These are phyloP conservation scores for Monilinia laxa DNA, from an alignment of 2,329 filamentous ascomycete genomes.

Conservation along the genomic window DNA sequence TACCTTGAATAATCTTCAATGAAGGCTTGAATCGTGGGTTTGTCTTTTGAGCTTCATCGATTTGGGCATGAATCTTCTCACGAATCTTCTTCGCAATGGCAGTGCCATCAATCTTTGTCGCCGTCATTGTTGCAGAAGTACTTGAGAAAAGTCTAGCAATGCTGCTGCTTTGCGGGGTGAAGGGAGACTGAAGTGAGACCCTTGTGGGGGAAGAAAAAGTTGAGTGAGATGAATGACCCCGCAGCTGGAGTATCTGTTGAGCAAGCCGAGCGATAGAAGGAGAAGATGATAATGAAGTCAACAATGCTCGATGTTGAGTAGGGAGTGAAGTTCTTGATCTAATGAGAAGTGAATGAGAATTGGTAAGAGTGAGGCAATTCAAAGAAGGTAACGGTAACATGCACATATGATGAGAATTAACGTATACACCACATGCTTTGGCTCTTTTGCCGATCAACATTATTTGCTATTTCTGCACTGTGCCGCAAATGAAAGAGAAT, in stretches of 20 bases:
- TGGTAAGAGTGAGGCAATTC: constrained; percentile 13
- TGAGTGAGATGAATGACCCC: constrained; percentile 31
- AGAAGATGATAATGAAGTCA: constrained; percentile 22
- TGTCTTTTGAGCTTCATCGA: constrained; percentile 73
- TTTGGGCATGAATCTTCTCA: constrained; percentile 75
- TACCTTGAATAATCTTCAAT: constrained; percentile 93
- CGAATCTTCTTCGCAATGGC: constrained; percentile 92
- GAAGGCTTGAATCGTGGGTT: constrained; percentile 88
- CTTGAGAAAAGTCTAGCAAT: constrained; percentile 46
- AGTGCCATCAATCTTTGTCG: constrained; percentile 90
- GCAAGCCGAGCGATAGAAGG: constrained; percentile 24
- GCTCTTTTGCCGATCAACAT: constrained; percentile 22
- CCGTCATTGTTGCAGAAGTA: constrained; percentile 69
- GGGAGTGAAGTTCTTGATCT: constrained; percentile 24
- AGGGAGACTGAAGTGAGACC: constrained; percentile 10
- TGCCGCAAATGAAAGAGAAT: neutral
- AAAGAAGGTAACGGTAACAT: constrained; percentile 19
- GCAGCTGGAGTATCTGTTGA: constrained; percentile 29
- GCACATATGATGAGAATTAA: neutral
- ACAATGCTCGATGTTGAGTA: constrained; percentile 18
- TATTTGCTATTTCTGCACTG: constrained; percentile 7
- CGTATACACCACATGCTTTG: neutral
- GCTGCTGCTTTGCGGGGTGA: constrained; percentile 20
- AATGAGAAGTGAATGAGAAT: neutral
- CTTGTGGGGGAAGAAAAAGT: constrained; percentile 30